A percentile compares a stretch with the other conserved stretches of the same genome.
Evolutionary conservation across 169 alveolate genomes (phyloP).

Genomic region (Plasmodium fragile): DNA sequence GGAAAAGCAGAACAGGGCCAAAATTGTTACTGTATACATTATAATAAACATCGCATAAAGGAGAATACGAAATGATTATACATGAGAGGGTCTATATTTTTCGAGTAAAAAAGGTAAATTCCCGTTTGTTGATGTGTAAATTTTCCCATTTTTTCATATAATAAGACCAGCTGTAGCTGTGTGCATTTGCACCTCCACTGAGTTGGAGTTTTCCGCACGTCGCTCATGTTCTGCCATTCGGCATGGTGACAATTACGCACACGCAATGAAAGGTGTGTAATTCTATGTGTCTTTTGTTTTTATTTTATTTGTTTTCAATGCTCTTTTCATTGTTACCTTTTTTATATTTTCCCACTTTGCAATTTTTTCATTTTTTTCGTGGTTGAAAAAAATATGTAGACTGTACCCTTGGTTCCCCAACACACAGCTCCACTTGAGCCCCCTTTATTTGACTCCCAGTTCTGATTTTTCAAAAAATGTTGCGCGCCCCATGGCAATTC

Average conservation of each 20-base stretch:
- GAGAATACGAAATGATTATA: neutral
- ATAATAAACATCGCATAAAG: neutral
- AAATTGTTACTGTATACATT: neutral
- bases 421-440: neutral
- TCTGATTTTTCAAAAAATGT: neutral
- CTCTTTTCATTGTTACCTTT: neutral
- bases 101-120: neutral
- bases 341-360: neutral
- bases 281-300: too few species aligned
- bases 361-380: neutral
- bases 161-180: neutral
- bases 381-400: neutral
- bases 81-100: neutral
- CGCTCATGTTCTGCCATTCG: neutral
- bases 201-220: neutral
- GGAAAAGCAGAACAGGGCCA: neutral
- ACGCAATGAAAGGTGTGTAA: neutral
- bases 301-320: neutral
- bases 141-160: neutral
- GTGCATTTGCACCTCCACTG: neutral
- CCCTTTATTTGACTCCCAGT: neutral
- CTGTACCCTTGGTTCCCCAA: neutral
- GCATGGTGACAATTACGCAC: neutral
- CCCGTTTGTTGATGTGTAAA: neutral
- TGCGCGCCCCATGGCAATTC: neutral